phyloP scores from a whole-genome alignment of 306 rosid genomes.

The Prunus kanzakura region DNA sequence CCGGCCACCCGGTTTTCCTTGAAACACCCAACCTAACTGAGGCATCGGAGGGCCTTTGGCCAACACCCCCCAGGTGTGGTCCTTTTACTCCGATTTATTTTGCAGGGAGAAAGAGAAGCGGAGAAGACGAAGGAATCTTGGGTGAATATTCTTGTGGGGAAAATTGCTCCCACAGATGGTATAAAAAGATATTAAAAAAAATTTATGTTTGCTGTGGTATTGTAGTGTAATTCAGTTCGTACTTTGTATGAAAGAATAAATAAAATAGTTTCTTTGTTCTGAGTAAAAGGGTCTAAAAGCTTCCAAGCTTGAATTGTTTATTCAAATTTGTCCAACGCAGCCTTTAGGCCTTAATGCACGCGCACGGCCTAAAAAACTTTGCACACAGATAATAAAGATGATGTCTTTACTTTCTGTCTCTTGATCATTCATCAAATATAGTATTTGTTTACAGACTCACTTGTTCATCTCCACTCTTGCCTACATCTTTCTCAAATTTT shows the following conservation, averaged over 20 bases:
- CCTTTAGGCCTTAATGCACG: constrained; percentile 1
- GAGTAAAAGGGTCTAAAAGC: not conserved
- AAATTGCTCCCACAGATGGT: not conserved
- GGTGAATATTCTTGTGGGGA: too few species aligned
- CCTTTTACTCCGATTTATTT: too few species aligned
- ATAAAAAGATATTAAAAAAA: not conserved
- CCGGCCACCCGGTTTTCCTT: too few species aligned
- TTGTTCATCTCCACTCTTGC: not conserved
- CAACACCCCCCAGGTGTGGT: too few species aligned
- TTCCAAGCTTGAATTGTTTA: too few species aligned
- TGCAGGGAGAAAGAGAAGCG: too few species aligned
- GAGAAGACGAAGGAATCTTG: too few species aligned
- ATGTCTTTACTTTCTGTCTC: not conserved
- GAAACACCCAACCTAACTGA: too few species aligned
- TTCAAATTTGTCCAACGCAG: not conserved
- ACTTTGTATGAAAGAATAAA: not conserved
- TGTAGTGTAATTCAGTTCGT: not conserved
- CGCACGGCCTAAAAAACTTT: not conserved
- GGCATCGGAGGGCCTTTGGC: too few species aligned
- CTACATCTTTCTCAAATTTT: too few species aligned
- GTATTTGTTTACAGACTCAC: not conserved
- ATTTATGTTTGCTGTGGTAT: not conserved
- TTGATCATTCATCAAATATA: not conserved
- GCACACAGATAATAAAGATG: not conserved
- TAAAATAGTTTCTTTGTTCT: not conserved